Conservation (phyloP, 2,329 filamentous ascomycete species). For the Aspergillus neoniger region DNA sequence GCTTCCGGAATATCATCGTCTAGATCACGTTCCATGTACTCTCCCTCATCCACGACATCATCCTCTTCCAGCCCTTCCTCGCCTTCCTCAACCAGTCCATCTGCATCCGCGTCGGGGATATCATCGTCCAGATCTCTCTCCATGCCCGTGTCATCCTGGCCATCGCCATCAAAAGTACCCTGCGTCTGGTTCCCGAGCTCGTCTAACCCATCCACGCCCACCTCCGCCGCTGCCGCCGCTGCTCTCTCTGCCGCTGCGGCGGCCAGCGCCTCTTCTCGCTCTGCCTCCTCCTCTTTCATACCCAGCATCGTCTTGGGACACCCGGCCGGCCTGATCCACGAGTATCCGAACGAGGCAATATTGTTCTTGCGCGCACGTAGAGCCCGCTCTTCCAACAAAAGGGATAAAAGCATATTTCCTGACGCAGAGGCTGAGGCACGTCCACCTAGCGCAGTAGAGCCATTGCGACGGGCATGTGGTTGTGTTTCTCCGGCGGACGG, state of each 20-base stretch:
- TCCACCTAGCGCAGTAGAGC: slow-evolving; percentile 12
- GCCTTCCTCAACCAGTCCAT: slow-evolving; percentile 44
- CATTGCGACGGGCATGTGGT: slow-evolving; percentile 14
- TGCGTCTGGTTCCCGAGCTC: slow-evolving; percentile 35
- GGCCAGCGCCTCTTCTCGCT: slow-evolving; percentile 82
- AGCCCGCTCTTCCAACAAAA: slow-evolving; percentile 74
- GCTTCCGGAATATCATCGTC: slow-evolving; percentile 75
- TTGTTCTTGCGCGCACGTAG: slow-evolving; percentile 76
- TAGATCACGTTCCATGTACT: slow-evolving; percentile 60
- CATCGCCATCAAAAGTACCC: slow-evolving; percentile 33
- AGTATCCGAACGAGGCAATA: slow-evolving; percentile 81
- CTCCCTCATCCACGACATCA: slow-evolving; percentile 55
- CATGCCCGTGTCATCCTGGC: slow-evolving; percentile 41
- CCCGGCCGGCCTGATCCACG: slow-evolving; percentile 88
- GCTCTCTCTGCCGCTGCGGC: slow-evolving; percentile 74
- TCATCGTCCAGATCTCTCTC: slow-evolving; percentile 50
- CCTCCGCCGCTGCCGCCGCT: slow-evolving; percentile 62
- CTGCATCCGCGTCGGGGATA: slow-evolving; percentile 47
- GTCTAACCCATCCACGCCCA: slow-evolving; percentile 38
- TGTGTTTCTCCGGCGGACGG: slow-evolving; percentile 15
- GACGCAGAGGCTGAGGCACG: slow-evolving; percentile 54
- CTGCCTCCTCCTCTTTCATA: slow-evolving; percentile 82
- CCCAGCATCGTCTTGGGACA: slow-evolving; percentile 87
- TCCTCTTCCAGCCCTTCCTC: slow-evolving; percentile 53
- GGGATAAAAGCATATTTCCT: slow-evolving; percentile 65